phyloP scores from a whole-genome alignment of 164 flowering plant species.

The Taxillus chinensis region DNA sequence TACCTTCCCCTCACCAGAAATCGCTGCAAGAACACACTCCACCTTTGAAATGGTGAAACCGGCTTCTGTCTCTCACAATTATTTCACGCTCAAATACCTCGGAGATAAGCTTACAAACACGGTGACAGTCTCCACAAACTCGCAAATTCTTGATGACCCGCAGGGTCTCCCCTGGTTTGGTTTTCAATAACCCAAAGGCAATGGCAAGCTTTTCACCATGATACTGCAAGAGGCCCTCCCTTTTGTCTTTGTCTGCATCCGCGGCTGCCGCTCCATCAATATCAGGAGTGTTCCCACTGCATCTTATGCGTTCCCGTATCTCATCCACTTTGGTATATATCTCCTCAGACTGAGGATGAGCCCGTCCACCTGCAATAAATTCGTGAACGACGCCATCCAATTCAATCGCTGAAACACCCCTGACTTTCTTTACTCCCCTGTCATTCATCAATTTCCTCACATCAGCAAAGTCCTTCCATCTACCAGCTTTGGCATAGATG shows the following conservation, averaged over 20 bases:
- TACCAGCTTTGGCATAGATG: constrained; percentile 45
- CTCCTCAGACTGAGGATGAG: constrained; percentile 37
- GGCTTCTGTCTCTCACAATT: constrained; percentile 44
- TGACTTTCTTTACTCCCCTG: constrained; percentile 44
- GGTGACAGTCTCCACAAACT: constrained; percentile 61
- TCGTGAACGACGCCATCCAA: constrained; percentile 36
- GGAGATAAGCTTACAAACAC: constrained; percentile 57
- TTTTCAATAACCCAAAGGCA: constrained; percentile 54
- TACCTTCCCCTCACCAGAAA: constrained; percentile 27
- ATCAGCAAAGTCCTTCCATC: constrained; percentile 55
- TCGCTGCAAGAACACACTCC: constrained; percentile 56
- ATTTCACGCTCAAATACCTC: constrained; percentile 44
- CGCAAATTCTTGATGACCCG: constrained; percentile 57
- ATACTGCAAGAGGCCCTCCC: constrained; percentile 32
- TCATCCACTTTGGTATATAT: constrained; percentile 44
- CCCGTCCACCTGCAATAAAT: constrained; percentile 54
- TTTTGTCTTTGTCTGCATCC: constrained; percentile 45
- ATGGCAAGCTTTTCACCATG: constrained; percentile 80
- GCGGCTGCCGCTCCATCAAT: constrained; percentile 29
- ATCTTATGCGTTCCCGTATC: constrained; percentile 28
- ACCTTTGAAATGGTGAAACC: constrained; percentile 46
- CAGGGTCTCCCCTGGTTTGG: constrained; percentile 34
- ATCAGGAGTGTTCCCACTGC: constrained; percentile 38
- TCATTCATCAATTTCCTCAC: constrained; percentile 57
- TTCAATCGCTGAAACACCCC: constrained; percentile 63